phyloP scores from a whole-genome alignment of 306 rosid genomes.

The Acacia acuminata region DNA sequence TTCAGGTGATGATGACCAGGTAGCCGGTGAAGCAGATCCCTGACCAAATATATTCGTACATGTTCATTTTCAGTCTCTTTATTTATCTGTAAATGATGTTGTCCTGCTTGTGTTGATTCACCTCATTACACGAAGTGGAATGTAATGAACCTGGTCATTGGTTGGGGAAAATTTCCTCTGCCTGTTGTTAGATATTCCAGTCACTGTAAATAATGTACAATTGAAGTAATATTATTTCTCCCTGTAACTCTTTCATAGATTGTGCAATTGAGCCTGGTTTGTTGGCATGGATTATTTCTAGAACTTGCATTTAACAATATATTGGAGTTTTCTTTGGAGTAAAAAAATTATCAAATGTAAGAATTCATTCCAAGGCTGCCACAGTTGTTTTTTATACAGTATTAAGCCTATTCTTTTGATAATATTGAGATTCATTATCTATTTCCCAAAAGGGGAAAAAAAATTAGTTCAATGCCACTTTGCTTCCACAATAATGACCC shows the following conservation, averaged over 20 bases:
- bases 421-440: too few relatives aligned
- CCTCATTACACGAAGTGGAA: constrained; percentile 46
- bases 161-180: constrained; percentile 48
- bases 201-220: constrained; percentile 56
- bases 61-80: constrained; percentile 16
- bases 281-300: background rate
- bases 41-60: constrained; percentile 27
- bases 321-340: background rate
- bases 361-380: too few relatives aligned
- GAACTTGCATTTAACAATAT: background rate
- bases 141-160: constrained; percentile 45
- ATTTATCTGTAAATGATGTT: constrained; percentile 46
- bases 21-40: constrained; percentile 59
- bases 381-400: too few relatives aligned
- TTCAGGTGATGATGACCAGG: constrained; percentile 61
- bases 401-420: too few relatives aligned
- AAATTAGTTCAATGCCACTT: too few relatives aligned
- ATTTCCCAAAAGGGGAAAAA: too few relatives aligned
- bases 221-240: constrained; percentile 39
- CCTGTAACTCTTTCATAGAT: background rate
- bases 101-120: constrained; percentile 45
- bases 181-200: constrained; percentile 36
- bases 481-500: too few relatives aligned
- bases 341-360: too few relatives aligned
- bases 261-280: background rate